Conservation (phyloP, 108 stramenopile genomes). For the Discostella stelligeroides region DNA sequence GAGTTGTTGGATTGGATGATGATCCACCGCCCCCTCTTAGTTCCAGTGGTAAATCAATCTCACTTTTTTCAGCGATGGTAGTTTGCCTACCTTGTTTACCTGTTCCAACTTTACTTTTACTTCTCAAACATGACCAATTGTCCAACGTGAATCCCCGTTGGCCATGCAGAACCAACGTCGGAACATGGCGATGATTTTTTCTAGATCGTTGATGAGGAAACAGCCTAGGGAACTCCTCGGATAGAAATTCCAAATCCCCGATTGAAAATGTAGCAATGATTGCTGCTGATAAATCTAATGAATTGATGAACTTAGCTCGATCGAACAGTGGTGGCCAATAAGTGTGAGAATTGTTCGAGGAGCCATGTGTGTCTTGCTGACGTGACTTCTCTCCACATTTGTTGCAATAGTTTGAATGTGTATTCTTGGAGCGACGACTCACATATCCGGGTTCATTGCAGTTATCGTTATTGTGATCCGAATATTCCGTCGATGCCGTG, state of each 20-base stretch:
- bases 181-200: slow-evolving; percentile 34
- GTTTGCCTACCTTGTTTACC: not conserved
- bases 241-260: slow-evolving; percentile 42
- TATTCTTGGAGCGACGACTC: not conserved
- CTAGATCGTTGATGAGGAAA: slow-evolving; percentile 34
- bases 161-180: slow-evolving; percentile 79
- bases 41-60: not conserved
- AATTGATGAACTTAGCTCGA: slow-evolving; percentile 61
- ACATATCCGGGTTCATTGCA: no score
- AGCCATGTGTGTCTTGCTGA: not conserved
- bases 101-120: not conserved
- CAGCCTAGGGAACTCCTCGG: slow-evolving; percentile 37
- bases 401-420: slow-evolving; percentile 28
- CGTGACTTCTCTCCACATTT: slow-evolving; percentile 31
- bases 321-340: slow-evolving; percentile 47
- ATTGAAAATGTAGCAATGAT: slow-evolving; percentile 69
- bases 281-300: slow-evolving; percentile 67
- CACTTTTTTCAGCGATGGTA: not conserved
- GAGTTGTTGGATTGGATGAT: not conserved
- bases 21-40: not conserved
- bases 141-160: slow-evolving; percentile 51
- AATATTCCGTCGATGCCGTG: slow-evolving; percentile 41
- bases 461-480: no score
- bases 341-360: not conserved
- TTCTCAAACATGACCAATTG: not conserved